Conservation (phyloP, 1,284 basidiomycete species). For the Wolfiporia cocos region DNA sequence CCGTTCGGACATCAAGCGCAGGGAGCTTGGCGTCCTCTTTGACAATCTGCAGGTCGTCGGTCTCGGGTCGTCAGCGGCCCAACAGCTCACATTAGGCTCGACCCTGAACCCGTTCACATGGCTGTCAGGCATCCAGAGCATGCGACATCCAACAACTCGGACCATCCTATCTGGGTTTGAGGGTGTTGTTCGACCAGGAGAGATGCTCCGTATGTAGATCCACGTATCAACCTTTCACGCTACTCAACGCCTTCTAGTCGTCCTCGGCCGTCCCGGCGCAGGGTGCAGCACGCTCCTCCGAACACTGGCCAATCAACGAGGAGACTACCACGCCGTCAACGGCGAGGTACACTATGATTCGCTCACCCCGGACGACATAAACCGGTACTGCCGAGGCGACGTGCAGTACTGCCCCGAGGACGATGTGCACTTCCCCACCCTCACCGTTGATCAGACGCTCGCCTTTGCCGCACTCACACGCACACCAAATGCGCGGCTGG, state of each 20-base stretch:
- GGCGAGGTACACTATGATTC: slow-evolving; percentile 63
- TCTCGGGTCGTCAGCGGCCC: slow-evolving; percentile 25
- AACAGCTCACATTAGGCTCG: slow-evolving; percentile 37
- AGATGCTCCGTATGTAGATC: slow-evolving; percentile 48
- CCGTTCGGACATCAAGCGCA: slow-evolving; percentile 30
- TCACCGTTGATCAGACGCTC: slow-evolving; percentile 62
- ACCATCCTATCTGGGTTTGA: slow-evolving; percentile 44
- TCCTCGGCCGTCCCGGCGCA: slow-evolving; percentile 52
- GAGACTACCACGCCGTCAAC: slow-evolving; percentile 48
- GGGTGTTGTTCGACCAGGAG: slow-evolving; percentile 48
- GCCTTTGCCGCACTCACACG: slow-evolving; percentile 53
- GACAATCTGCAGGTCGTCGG: slow-evolving; percentile 38
- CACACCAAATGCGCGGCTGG: slow-evolving; percentile 41
- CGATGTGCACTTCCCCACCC: slow-evolving; percentile 66
- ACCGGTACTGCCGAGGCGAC: slow-evolving; percentile 53
- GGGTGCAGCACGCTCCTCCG: slow-evolving; percentile 73
- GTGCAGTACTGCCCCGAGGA: slow-evolving; percentile 60
- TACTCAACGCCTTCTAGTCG: slow-evolving; percentile 29
- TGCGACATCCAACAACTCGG: slow-evolving; percentile 34
- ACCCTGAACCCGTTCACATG: slow-evolving; percentile 30
- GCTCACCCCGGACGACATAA: slow-evolving; percentile 42
- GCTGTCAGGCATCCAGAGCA: slow-evolving; percentile 18
- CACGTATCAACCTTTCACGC: background rate
- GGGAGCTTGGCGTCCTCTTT: slow-evolving; percentile 40
- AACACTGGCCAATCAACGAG: slow-evolving; percentile 56